Evolutionary conservation across 495 filamentous ascomycete species (phyloP).

Genomic region (Penicillium turbatum): DNA sequence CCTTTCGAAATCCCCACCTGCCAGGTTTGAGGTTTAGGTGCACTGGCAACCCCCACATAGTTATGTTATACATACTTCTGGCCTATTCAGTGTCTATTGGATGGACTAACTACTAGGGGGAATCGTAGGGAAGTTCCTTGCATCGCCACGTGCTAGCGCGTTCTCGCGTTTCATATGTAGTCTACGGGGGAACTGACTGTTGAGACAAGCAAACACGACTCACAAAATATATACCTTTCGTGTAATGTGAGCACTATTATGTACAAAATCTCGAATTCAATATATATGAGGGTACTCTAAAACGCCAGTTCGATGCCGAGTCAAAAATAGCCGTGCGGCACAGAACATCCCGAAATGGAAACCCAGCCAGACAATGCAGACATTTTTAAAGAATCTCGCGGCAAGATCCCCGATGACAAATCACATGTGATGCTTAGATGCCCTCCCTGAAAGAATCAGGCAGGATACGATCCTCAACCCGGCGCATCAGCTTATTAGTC

Average conservation of each 20-base stretch:
- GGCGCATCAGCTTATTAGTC: constrained; percentile 85
- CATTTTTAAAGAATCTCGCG: not conserved
- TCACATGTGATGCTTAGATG: constrained; percentile 29
- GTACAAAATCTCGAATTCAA: constrained; percentile 1
- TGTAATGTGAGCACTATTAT: not conserved
- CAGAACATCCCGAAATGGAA: not conserved
- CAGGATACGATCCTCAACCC: constrained; percentile 66
- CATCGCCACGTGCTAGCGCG: constrained; percentile 10
- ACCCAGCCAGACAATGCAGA: constrained; percentile 1
- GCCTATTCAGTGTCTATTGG: no score
- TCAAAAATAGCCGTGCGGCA: not conserved
- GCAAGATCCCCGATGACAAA: not conserved
- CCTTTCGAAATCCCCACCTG: constrained; percentile 11
- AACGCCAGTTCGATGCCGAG: constrained; percentile 18
- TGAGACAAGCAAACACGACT: not conserved
- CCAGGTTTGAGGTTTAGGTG: constrained; percentile 5
- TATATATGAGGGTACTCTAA: not conserved
- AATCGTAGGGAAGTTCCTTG: not conserved
- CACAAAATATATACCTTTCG: not conserved
- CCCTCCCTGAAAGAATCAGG: constrained; percentile 45
- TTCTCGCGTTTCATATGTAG: constrained; percentile 6
- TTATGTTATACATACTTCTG: no score
- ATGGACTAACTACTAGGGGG: not conserved
- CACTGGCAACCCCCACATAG: constrained; percentile 7
- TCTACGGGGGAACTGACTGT: not conserved